Evolutionary conservation across 1,139 yeast genomes (phyloP).

Genomic region (Yamadazyma diddensiae): DNA sequence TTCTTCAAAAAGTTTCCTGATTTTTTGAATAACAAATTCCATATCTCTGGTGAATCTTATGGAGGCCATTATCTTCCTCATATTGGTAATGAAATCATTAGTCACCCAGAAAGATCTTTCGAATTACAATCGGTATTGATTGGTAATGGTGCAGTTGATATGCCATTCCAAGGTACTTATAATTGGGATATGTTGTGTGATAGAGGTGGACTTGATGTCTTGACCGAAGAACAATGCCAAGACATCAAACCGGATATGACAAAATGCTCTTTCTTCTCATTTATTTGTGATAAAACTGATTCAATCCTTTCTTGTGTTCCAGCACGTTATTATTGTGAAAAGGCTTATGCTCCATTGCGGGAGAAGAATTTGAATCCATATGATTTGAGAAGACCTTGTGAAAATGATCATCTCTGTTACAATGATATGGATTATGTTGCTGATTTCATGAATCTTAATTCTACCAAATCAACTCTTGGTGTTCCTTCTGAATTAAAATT

Average conservation of each 20-base stretch:
- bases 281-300: constrained; percentile 18
- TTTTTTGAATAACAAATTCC: constrained; percentile 54
- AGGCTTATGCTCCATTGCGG: constrained; percentile 49
- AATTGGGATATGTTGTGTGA: constrained; percentile 82
- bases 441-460: constrained; percentile 55
- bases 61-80: constrained; percentile 82
- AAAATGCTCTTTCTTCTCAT: not conserved
- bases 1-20: constrained; percentile 69
- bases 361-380: constrained; percentile 66
- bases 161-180: constrained; percentile 57
- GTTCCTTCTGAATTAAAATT: constrained; percentile 53
- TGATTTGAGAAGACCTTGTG: constrained; percentile 63
- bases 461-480: constrained; percentile 62
- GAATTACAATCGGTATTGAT: constrained; percentile 64
- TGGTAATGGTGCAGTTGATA: constrained; percentile 78
- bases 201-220: constrained; percentile 60
- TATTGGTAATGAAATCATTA: constrained; percentile 65
- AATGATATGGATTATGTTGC: constrained; percentile 53
- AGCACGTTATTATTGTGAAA: constrained; percentile 40
- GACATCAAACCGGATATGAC: not conserved
- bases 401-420: constrained; percentile 53
- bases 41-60: constrained; percentile 79
- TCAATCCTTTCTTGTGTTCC: constrained; percentile 52
- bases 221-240: constrained; percentile 39
- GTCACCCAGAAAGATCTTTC: constrained; percentile 58